These are phyloP conservation scores for Nepenthes mirabilis DNA, from an alignment of 148 eudicot genomes.

Conservation along the genomic window DNA sequence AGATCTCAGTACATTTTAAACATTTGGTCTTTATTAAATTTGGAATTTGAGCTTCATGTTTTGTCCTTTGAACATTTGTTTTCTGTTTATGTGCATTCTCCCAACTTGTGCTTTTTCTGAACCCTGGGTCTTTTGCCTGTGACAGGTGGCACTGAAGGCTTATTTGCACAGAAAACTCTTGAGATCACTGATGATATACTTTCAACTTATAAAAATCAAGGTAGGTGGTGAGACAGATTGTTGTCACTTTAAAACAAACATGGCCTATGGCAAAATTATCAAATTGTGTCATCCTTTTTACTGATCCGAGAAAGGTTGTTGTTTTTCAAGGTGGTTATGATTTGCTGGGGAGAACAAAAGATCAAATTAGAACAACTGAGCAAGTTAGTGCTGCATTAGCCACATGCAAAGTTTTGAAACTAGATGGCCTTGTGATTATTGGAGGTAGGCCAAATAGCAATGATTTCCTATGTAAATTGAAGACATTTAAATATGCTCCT, in stretches of 20 bases:
- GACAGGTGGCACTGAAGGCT: constrained; percentile 94
- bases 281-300: neutral
- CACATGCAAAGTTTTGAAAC: constrained; percentile 68
- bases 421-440: constrained; percentile 85
- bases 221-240: constrained; percentile 27
- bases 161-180: constrained; percentile 80
- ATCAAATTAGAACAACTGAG: constrained; percentile 89
- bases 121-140: constrained; percentile 5
- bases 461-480: neutral
- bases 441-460: constrained; percentile 43
- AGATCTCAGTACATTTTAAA: too few relatives aligned
- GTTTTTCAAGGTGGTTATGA: constrained; percentile 78
- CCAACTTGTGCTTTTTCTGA: neutral
- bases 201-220: constrained; percentile 87
- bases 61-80: neutral
- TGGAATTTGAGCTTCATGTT: too few relatives aligned
- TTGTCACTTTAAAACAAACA: neutral
- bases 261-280: neutral
- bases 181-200: constrained; percentile 81
- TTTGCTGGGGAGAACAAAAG: constrained; percentile 87
- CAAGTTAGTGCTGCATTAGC: constrained; percentile 89
- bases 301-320: neutral
- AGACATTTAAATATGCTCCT: neutral
- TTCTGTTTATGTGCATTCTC: too few relatives aligned
- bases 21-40: too few relatives aligned